Evolutionary conservation across 441 rosid genomes (phyloP).

Genomic region (Corymbia citriodora): DNA sequence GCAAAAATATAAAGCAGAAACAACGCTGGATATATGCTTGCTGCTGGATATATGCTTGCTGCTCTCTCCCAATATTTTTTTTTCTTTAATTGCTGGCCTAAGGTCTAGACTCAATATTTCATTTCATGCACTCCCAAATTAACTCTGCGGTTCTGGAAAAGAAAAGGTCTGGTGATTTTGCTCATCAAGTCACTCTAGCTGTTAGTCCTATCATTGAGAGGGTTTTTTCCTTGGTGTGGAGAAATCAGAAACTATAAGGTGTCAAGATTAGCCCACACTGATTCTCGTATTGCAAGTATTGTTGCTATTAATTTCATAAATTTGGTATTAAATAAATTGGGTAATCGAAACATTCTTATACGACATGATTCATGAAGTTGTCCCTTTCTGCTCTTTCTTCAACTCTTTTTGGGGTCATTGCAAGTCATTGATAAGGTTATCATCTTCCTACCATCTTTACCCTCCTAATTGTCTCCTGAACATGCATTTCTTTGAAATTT

Average conservation of each 20-base stretch:
- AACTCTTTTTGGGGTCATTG: background rate
- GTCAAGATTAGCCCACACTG: background rate
- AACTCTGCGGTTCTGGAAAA: background rate
- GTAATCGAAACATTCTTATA: background rate
- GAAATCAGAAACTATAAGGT: background rate
- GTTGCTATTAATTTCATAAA: background rate
- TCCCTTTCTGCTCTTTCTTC: background rate
- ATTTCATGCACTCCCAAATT: background rate
- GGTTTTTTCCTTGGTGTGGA: background rate
- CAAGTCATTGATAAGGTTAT: background rate
- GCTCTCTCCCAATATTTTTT: background rate
- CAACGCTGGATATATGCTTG: background rate
- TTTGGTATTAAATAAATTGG: background rate
- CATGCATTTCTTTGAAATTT: background rate
- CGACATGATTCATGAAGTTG: background rate
- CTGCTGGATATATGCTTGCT: background rate
- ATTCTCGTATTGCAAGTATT: background rate
- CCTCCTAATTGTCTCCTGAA: background rate
- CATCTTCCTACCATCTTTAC: background rate
- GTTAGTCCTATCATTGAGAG: background rate
- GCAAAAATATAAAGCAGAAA: background rate
- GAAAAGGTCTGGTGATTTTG: background rate
- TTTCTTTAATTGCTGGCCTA: background rate
- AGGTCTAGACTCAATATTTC: background rate
- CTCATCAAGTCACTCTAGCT: background rate